Base-by-base conservation (phyloP, 129 eudicot genomes). In the Artemisia argyi region DNA sequence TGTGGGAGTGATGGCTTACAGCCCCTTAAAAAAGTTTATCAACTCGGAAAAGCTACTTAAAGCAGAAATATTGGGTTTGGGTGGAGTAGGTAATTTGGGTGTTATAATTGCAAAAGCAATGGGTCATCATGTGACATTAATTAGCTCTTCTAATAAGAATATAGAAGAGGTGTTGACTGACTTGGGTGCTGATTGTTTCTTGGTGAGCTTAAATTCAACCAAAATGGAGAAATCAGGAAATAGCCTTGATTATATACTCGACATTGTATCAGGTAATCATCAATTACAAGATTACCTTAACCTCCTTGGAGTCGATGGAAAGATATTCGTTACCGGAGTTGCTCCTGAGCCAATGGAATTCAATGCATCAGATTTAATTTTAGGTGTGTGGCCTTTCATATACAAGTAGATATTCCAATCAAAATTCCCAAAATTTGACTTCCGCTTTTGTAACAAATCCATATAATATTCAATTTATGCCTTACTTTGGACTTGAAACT, bases 1-100 rank as follows among this genome's bases (percentile, higher is more conserved):
- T 35, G 92, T 84, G 0, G 86, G 92, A 35, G 92, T 86, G 61
- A 86, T 86, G 19, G 84, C 83, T 46, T 86, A 71, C 80, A 86
- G 88, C 51, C 88, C 86, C 19, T 82, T 86, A 22, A 83, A 81
- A 72, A 84, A 86, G 79, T 81, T 78, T 30, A 66, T 72, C 6
- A 73, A 76, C 19, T 78, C 83, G 6, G 47, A 69, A 22, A 61
- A 61, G 71, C 46, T 48, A 14, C 26, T 82, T 63, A 80, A 73
- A 56, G 91, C 84, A 9, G 91, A 86, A 48, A 81, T 83, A 7
- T 61, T 86, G 79, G 92, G 92, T 16, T 63, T 83, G 65, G 92
- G 88, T 24, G 92, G 92, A 64, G 92, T 86, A 6, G 91, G 88
- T 19, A 88, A 86, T 74, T 58, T 86, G 9, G 92, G 86, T 73